Percentiles rank a stretch among this genome's conserved stretches.
These are phyloP conservation scores for Adansonia gregorii DNA, from an alignment of 441 rosid genomes.

Conservation along the genomic window DNA sequence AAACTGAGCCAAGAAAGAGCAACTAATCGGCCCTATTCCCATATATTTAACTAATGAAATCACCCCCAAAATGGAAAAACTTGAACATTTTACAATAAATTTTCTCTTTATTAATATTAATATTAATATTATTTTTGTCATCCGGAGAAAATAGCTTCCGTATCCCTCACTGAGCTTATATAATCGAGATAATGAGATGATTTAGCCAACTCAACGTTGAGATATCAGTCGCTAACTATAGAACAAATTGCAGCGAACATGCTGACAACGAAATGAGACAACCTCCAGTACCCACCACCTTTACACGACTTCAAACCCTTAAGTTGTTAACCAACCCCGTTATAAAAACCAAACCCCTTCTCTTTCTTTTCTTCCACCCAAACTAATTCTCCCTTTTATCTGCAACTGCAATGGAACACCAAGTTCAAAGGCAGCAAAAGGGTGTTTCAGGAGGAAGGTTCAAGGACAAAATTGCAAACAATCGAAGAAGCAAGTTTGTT, in stretches of 20 bases:
- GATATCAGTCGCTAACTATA: slow-evolving; percentile 31
- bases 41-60: too few relatives aligned
- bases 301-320: background rate
- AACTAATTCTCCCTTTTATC: background rate
- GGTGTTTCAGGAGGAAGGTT: slow-evolving; percentile 37
- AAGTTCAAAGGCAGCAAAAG: slow-evolving; percentile 22
- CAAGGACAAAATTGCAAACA: slow-evolving; percentile 37
- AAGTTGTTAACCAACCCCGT: background rate
- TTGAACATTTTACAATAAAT: too few relatives aligned
- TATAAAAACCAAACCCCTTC: slow-evolving; percentile 25
- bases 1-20: too few relatives aligned
- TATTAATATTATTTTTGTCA: too few relatives aligned
- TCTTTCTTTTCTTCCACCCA: background rate
- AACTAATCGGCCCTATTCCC: too few relatives aligned
- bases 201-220: slow-evolving; percentile 27
- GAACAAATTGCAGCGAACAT: slow-evolving; percentile 34
- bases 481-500: slow-evolving; percentile 56
- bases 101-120: too few relatives aligned
- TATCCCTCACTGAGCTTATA: background rate
- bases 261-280: slow-evolving; percentile 46
- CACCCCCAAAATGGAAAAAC: too few relatives aligned
- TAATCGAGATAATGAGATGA: background rate
- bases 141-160: too few relatives aligned
- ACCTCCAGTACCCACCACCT: slow-evolving; percentile 51
- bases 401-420: slow-evolving; percentile 41